Base-by-base conservation (phyloP, 352 stramenopile genomes). In the Globisporangium takayamanum region DNA sequence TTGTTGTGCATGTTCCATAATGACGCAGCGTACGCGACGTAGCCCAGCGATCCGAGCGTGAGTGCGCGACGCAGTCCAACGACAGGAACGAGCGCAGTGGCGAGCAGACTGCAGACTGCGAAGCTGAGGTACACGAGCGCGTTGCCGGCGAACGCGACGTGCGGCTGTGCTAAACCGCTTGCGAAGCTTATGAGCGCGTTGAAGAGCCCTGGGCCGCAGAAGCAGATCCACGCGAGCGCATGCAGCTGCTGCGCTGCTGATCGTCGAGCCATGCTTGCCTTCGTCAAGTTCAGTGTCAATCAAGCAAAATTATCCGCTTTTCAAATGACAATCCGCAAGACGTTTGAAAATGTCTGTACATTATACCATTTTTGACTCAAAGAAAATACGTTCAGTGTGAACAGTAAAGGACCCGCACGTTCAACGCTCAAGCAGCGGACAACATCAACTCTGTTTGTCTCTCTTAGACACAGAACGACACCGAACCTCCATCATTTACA, bases 41-140 rank as follows among this genome's bases (percentile, higher is more conserved):
- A 96, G 48, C 78, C 78, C 20, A 74, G 10, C 0, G 79, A 59
- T 25, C 87, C 87, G 16, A 84, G 15, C 22, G 72, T 66, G 52
- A 96, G 74, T 41, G 76, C 62, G 8, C 52, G 47, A 26, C 72
- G 73, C 39, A 73, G 52, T 6, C 80, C 83, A 16, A 78, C 59
- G 20, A 73, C 62, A 52, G 81, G 78, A 33, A 83, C 70, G 30
- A 89, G 46, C 12, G 50, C 65, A 0, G 70, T 72, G 30, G 69
- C 67, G 42, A 86, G 22, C 33, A 88, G 62, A 59, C 78, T 84
- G 20, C 61, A 77, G 37, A 78, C 15, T 0, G 83, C 76, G 62
- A 94, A 94, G 50, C 61, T 74, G 18, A 69, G 28, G 63, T 89
- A 92, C 25, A 92, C 58, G 28, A 84, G 37, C 25, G 67, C 64